Conservation (phyloP, 805 yeast genomes). For the Spathaspora girioi region DNA sequence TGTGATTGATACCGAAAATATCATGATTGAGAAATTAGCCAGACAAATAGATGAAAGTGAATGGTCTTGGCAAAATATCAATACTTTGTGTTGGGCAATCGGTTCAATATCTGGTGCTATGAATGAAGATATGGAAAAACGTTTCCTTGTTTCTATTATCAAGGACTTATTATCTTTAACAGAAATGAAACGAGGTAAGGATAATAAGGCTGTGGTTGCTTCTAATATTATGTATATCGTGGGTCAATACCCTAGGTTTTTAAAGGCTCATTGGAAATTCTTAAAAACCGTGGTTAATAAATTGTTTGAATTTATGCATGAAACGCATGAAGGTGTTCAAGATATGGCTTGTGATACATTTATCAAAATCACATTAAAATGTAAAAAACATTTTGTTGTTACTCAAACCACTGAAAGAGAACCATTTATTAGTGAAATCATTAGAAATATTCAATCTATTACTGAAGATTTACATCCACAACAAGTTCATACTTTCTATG, state of each 20-base stretch:
- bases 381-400: conserved; percentile 91
- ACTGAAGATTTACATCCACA: conserved; percentile 94
- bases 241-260: conserved; percentile 96
- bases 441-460: conserved; percentile 73
- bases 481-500: conserved; percentile 96
- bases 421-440: conserved; percentile 90
- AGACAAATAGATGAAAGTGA: conserved; percentile 93
- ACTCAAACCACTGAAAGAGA: conserved; percentile 81
- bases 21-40: conserved; percentile 88
- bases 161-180: conserved; percentile 89
- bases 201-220: conserved; percentile 97
- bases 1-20: conserved; percentile 88
- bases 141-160: conserved; percentile 88
- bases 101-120: conserved; percentile 98
- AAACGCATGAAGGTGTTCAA: conserved; percentile 99
- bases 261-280: conserved; percentile 98
- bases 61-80: conserved; percentile 99
- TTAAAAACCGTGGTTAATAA: conserved; percentile 93
- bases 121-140: conserved; percentile 96
- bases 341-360: conserved; percentile 99
- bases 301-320: conserved; percentile 98
- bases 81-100: conserved; percentile 98
- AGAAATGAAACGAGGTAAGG: conserved; percentile 95
- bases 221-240: conserved; percentile 99
- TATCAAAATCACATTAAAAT: conserved; percentile 90